Conservation (phyloP, 2,329 filamentous ascomycete species). For the Lachnellula suecica region DNA sequence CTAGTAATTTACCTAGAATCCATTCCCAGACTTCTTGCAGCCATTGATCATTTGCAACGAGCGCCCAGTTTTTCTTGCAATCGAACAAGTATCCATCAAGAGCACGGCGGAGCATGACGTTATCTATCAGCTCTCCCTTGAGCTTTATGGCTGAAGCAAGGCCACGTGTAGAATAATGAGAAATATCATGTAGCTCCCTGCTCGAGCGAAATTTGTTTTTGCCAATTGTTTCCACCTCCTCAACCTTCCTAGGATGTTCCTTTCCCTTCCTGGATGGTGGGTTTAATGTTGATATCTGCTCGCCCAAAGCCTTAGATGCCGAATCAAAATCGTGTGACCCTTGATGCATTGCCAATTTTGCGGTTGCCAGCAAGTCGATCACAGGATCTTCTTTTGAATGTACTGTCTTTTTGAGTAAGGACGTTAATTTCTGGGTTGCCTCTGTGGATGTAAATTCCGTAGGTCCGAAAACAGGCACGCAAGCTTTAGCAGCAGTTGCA, state of each 20-base stretch:
- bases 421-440: slow-evolving; percentile 22
- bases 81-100: slow-evolving; percentile 65
- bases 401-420: slow-evolving; percentile 27
- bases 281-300: slow-evolving; percentile 14
- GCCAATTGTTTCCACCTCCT: background rate
- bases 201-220: slow-evolving; percentile 40
- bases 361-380: slow-evolving; percentile 17
- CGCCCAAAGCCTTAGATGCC: slow-evolving; percentile 5
- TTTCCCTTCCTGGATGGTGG: slow-evolving; percentile 1
- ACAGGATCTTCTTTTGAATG: slow-evolving; percentile 21
- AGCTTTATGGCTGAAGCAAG: slow-evolving; percentile 12
- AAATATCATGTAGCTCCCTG: slow-evolving; percentile 53
- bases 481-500: slow-evolving; percentile 51
- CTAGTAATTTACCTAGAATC: slow-evolving; percentile 57
- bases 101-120: slow-evolving; percentile 58
- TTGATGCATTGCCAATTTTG: slow-evolving; percentile 1
- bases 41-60: slow-evolving; percentile 72
- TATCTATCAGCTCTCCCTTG: slow-evolving; percentile 35
- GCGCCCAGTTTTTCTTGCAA: slow-evolving; percentile 60
- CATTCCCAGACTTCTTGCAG: slow-evolving; percentile 79
- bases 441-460: slow-evolving; percentile 41
- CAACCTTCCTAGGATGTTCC: background rate
- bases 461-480: slow-evolving; percentile 57
- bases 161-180: slow-evolving; percentile 42
- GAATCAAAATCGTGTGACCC: background rate